Conservation (phyloP, 805 yeast genomes). For the Yamadazyma philogaea region DNA sequence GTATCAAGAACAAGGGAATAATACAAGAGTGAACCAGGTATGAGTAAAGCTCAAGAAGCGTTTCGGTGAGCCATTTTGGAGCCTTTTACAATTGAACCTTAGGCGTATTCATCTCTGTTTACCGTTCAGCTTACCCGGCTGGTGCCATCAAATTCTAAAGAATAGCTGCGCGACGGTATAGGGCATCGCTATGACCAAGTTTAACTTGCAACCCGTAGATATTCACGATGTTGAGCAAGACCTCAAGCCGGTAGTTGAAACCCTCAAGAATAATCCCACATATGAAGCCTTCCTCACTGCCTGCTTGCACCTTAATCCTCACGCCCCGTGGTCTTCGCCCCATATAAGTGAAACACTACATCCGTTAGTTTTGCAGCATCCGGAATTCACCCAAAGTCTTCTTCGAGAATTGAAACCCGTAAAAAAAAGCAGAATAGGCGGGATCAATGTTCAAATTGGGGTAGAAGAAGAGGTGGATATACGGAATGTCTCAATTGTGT, state of each 20-base stretch:
- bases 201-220: not conserved
- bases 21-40: too few relatives aligned
- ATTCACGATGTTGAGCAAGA: not conserved
- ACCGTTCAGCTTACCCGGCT: too few relatives aligned
- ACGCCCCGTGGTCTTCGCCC: conserved; percentile 4
- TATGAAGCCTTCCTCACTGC: not conserved
- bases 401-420: conserved; percentile 2
- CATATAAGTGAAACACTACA: not conserved
- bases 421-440: conserved; percentile 5
- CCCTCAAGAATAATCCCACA: not conserved
- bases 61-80: too few relatives aligned
- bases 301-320: conserved; percentile 3
- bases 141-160: not conserved
- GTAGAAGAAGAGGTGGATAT: conserved; percentile 3
- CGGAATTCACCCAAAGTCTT: conserved; percentile 1
- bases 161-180: not conserved
- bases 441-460: conserved; percentile 8
- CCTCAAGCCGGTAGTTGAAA: not conserved
- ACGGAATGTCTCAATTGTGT: conserved; percentile 20
- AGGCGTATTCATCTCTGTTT: too few relatives aligned
- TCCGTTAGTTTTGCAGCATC: conserved; percentile 2
- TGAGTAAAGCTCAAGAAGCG: too few relatives aligned
- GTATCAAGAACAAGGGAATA: too few relatives aligned
- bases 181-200: not conserved
- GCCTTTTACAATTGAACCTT: too few relatives aligned